Conservation (phyloP, 768 basidiomycete genomes). For the Trametes villosa region DNA sequence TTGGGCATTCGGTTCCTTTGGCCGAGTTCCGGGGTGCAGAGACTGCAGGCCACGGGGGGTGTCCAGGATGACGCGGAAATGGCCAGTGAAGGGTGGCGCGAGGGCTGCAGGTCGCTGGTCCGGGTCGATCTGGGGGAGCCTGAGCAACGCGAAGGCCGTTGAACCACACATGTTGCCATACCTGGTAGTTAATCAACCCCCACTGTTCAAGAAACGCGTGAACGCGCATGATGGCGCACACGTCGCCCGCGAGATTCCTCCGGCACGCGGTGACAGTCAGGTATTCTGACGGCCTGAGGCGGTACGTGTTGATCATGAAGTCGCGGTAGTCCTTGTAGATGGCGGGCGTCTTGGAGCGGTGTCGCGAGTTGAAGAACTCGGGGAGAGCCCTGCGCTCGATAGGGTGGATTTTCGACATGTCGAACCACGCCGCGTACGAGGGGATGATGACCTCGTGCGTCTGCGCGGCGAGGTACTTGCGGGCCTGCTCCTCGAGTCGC, state of each 20-base stretch:
- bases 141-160: not conserved
- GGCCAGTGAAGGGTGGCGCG: constrained; percentile 97
- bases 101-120: constrained; percentile 93
- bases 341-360: constrained; percentile 92
- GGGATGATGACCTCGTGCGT: constrained; percentile 97
- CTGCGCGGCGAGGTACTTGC: constrained; percentile 95
- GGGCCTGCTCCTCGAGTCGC: constrained; percentile 83
- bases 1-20: constrained; percentile 47
- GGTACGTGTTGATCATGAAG: constrained; percentile 99
- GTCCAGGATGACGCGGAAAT: constrained; percentile 97
- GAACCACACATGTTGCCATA: constrained; percentile 40
- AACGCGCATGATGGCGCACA: constrained; percentile 98
- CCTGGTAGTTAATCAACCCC: constrained; percentile 99
- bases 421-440: constrained; percentile 97
- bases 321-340: constrained; percentile 99
- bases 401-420: constrained; percentile 90
- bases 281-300: constrained; percentile 92
- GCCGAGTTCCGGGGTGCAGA: constrained; percentile 80
- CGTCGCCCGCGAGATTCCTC: constrained; percentile 95
- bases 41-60: constrained; percentile 96
- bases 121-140: constrained; percentile 80
- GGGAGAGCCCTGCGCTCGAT: constrained; percentile 92
- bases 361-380: constrained; percentile 97
- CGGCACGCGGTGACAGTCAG: constrained; percentile 97
- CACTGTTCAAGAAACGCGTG: constrained; percentile 99